A percentile compares a stretch with the other conserved stretches of the same genome.
Conservation (phyloP, 2,329 filamentous ascomycete species). For the Apiospora arundinis region DNA sequence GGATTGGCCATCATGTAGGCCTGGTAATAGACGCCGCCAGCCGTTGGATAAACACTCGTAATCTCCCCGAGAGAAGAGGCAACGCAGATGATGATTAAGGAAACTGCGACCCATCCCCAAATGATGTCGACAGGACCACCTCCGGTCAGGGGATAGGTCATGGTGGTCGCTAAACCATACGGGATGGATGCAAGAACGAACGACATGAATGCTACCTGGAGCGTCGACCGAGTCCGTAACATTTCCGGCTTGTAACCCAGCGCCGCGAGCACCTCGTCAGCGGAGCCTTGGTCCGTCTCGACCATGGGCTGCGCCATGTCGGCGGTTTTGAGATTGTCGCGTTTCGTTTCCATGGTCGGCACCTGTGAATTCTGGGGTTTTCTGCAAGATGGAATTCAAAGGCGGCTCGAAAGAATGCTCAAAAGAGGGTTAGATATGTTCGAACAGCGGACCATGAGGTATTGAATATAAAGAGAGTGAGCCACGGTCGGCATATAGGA, state of each 20-base stretch:
- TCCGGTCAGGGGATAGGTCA: conserved; percentile 70
- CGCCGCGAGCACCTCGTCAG: conserved; percentile 67
- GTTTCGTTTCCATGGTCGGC: conserved; percentile 24
- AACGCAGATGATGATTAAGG: conserved; percentile 73
- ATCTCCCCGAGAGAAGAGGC: conserved; percentile 76
- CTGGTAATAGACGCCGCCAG: conserved; percentile 80
- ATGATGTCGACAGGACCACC: conserved; percentile 74
- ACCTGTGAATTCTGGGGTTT: background rate
- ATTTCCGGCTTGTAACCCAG: conserved; percentile 73
- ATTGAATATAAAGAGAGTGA: background rate
- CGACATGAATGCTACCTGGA: conserved; percentile 77
- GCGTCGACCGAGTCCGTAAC: conserved; percentile 67
- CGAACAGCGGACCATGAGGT: background rate
- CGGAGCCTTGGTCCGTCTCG: conserved; percentile 49
- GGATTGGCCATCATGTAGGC: conserved; percentile 74
- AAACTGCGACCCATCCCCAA: conserved; percentile 75
- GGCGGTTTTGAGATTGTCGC: conserved; percentile 19
- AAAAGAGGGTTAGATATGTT: background rate
- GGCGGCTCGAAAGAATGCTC: conserved; percentile 3
- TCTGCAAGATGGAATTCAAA: background rate
- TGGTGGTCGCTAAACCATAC: conserved; percentile 74
- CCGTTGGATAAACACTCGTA: conserved; percentile 77
- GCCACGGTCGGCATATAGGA: conserved; percentile 6
- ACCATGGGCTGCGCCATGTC: conserved; percentile 28
- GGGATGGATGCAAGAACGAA: conserved; percentile 79